phyloP scores from a whole-genome alignment of 768 basidiomycete genomes.

The Leccinum subtestaceum region DNA sequence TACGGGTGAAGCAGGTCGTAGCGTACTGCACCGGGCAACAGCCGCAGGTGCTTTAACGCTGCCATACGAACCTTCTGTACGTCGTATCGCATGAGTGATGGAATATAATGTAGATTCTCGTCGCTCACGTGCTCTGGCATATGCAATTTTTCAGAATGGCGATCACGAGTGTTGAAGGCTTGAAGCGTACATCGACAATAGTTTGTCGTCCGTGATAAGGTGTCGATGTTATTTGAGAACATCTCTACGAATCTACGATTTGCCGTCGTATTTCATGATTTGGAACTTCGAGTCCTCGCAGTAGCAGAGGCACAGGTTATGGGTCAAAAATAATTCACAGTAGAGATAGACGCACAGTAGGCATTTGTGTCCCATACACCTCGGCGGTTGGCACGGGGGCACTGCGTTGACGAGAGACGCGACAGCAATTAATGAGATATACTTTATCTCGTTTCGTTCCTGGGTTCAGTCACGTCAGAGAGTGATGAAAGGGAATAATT shows the following conservation, averaged over 20 bases:
- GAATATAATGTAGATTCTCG: not conserved
- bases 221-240: conserved; percentile 66
- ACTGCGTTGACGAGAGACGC: conserved; percentile 76
- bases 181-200: conserved; percentile 58
- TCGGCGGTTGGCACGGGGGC: conserved; percentile 39
- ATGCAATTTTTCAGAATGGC: conserved; percentile 68
- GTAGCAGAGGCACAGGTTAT: conserved; percentile 84
- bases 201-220: conserved; percentile 44
- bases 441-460: conserved; percentile 57
- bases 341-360: conserved; percentile 41
- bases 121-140: conserved; percentile 55
- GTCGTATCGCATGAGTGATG: not conserved
- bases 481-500: not conserved
- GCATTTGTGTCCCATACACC: conserved; percentile 70
- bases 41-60: conserved; percentile 71
- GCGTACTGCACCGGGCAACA: conserved; percentile 72
- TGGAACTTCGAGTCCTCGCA: conserved; percentile 79
- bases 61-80: conserved; percentile 69
- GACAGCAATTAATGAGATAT: conserved; percentile 70
- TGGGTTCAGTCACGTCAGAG: conserved; percentile 22
- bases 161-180: conserved; percentile 58
- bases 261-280: conserved; percentile 71
- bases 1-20: conserved; percentile 83
- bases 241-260: conserved; percentile 61
- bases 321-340: not conserved